Conservation (phyloP, 2,329 filamentous ascomycete genomes). For the Mariannaea sp. region DNA sequence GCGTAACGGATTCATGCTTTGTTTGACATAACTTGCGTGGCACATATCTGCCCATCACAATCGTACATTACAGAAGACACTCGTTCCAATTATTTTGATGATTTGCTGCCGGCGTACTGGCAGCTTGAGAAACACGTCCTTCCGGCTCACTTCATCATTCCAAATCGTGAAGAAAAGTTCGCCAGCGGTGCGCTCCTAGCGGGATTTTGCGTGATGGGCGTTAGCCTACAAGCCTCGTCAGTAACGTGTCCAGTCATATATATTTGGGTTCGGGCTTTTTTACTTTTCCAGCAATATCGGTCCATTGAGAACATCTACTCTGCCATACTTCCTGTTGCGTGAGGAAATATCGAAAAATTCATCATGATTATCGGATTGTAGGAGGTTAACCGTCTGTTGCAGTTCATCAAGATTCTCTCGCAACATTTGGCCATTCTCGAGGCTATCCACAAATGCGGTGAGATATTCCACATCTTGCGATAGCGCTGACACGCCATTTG, state of each 20-base stretch:
- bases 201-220: conserved; percentile 63
- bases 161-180: conserved; percentile 77
- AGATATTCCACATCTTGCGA: conserved; percentile 84
- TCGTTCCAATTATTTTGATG: conserved; percentile 18
- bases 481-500: conserved; percentile 80
- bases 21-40: conserved; percentile 21
- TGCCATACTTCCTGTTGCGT: conserved; percentile 89
- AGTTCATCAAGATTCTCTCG: conserved; percentile 90
- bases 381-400: conserved; percentile 86
- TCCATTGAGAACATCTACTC: conserved; percentile 89
- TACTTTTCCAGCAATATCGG: conserved; percentile 92
- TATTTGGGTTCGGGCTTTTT: background rate
- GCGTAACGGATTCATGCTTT: conserved; percentile 32
- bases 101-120: background rate
- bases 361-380: conserved; percentile 88
- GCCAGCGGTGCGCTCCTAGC: conserved; percentile 67
- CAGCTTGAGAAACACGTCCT: background rate
- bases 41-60: conserved; percentile 14
- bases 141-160: conserved; percentile 54
- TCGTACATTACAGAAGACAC: conserved; percentile 24
- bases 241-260: background rate
- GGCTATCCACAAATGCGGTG: conserved; percentile 80
- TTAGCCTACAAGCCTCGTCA: conserved; percentile 58
- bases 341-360: conserved; percentile 94
- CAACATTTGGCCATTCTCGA: conserved; percentile 84